phyloP scores from a whole-genome alignment of 495 filamentous ascomycete species.

The Alectoria sarmentosa region DNA sequence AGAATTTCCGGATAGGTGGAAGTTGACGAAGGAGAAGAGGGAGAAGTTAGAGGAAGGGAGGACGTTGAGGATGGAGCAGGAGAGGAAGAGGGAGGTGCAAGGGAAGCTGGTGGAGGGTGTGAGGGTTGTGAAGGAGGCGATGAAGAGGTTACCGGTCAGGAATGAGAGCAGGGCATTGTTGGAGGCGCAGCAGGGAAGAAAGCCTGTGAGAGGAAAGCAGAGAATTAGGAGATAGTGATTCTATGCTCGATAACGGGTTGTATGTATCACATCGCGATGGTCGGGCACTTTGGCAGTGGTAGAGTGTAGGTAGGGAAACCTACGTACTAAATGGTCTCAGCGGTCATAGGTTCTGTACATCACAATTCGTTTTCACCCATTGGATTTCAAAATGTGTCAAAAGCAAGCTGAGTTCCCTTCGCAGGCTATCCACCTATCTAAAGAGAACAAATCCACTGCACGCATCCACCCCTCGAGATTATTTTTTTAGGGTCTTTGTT shows the following conservation, averaged over 20 bases:
- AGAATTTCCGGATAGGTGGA: conserved; percentile 77
- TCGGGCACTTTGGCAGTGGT: background rate
- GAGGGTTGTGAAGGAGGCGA: conserved; percentile 42
- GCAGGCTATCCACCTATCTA: background rate
- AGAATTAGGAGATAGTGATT: conserved; percentile 10
- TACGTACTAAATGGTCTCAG: background rate
- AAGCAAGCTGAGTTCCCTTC: background rate
- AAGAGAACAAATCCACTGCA: background rate
- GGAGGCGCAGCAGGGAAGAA: conserved; percentile 17
- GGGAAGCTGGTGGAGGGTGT: conserved; percentile 51
- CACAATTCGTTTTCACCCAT: background rate
- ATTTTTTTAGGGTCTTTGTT: background rate
- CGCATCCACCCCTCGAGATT: background rate
- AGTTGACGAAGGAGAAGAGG: conserved; percentile 61
- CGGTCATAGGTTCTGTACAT: background rate
- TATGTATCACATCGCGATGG: background rate
- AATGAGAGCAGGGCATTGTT: conserved; percentile 26
- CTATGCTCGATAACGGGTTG: background rate
- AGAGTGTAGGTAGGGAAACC: background rate
- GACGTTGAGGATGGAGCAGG: conserved; percentile 39
- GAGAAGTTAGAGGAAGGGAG: conserved; percentile 55
- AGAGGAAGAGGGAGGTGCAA: conserved; percentile 39
- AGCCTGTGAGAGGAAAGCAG: conserved; percentile 3
- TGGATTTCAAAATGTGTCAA: background rate
- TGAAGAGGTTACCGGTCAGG: conserved; percentile 39